A percentile compares a stretch with the other conserved stretches of the same genome.
These are phyloP conservation scores for Trichoderma erinaceum DNA, from an alignment of 495 filamentous ascomycete genomes.

Conservation along the genomic window DNA sequence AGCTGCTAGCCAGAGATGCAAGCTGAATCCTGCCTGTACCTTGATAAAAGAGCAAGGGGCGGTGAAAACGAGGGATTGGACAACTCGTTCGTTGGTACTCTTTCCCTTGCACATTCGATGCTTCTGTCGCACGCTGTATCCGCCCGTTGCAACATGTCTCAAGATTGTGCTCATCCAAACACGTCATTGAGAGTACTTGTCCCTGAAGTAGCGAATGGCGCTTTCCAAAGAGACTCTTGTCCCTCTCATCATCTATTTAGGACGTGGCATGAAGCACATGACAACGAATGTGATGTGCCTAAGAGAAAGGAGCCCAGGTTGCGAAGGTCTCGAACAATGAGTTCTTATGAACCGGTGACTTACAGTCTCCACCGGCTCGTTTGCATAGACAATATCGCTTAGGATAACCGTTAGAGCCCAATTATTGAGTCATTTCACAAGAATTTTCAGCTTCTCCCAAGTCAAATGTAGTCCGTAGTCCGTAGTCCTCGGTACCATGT, in stretches of 20 bases:
- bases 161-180: slow-evolving; percentile 4
- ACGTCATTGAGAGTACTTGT: neutral
- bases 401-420: neutral
- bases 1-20: neutral
- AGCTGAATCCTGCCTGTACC: neutral
- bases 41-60: neutral
- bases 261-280: neutral
- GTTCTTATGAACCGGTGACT: neutral
- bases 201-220: neutral
- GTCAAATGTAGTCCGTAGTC: neutral
- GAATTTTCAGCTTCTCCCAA: neutral
- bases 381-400: neutral
- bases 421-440: neutral
- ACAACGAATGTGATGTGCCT: neutral
- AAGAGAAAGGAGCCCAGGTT: neutral
- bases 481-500: neutral
- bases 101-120: neutral
- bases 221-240: neutral
- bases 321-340: neutral
- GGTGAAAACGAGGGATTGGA: neutral
- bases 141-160: slow-evolving; percentile 12
- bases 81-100: neutral
- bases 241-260: neutral
- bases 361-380: neutral
- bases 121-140: slow-evolving; percentile 1